Percentiles rank a stretch among this genome's conserved stretches.
Evolutionary conservation across 2,329 filamentous ascomycete genomes (phyloP).

Genomic region (Tolypocladium ophioglossoides): DNA sequence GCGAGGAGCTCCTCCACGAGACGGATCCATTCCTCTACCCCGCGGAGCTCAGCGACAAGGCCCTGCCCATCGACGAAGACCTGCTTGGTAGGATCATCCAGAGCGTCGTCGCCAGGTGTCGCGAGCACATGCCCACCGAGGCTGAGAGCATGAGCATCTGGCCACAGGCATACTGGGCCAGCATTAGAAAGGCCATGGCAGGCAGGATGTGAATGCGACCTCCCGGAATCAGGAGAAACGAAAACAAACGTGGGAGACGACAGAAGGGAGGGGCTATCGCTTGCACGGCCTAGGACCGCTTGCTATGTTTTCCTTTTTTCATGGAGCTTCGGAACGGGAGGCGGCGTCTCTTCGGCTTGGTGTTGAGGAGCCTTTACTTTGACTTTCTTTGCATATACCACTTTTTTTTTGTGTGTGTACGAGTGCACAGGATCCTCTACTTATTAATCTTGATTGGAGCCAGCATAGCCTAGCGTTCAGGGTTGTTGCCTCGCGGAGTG

Average conservation of each 20-base stretch:
- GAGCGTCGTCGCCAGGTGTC: constrained; percentile 49
- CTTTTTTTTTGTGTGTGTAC: constrained; percentile 10
- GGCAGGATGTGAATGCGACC: constrained; percentile 14
- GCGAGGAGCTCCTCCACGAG: constrained; percentile 47
- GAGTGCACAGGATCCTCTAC: neutral
- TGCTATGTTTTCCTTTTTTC: neutral
- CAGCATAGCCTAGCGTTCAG: constrained; percentile 6
- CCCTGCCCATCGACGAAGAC: constrained; percentile 52
- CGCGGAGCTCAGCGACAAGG: constrained; percentile 40
- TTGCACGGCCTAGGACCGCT: neutral
- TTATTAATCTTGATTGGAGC: constrained; percentile 1
- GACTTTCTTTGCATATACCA: constrained; percentile 13
- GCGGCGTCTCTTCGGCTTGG: constrained; percentile 16
- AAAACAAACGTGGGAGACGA: constrained; percentile 3
- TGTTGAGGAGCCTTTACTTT: constrained; percentile 18
- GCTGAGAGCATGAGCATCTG: constrained; percentile 43
- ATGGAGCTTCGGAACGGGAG: constrained; percentile 3
- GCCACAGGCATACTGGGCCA: constrained; percentile 52
- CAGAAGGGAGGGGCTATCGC: neutral
- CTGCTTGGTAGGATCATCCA: constrained; percentile 51
- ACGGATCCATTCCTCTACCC: constrained; percentile 56
- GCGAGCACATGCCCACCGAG: constrained; percentile 48
- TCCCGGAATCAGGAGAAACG: neutral
- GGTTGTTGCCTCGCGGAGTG: neutral
- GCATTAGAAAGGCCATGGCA: constrained; percentile 40